Conservation (phyloP, 192 early-diverging fungal species). For the Coemansia sp. region DNA sequence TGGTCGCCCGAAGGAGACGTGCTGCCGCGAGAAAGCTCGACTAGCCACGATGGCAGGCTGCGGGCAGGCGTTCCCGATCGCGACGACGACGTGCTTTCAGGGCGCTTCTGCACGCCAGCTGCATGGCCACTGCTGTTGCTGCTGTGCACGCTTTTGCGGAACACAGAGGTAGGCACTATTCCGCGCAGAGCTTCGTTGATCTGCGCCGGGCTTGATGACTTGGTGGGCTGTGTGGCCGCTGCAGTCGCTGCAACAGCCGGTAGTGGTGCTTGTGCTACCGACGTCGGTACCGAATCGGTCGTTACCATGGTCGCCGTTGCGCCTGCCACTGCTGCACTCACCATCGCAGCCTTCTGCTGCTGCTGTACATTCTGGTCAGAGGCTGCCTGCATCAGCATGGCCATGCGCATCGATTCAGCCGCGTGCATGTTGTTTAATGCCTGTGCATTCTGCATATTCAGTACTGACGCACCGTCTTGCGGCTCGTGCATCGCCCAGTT, state of each 20-base stretch:
- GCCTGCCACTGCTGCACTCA: background rate
- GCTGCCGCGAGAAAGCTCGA: slow-evolving; percentile 48
- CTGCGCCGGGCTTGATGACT: slow-evolving; percentile 39
- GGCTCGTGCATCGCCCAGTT: slow-evolving; percentile 3
- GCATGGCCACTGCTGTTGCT: slow-evolving; percentile 10
- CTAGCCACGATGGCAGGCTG: slow-evolving; percentile 48
- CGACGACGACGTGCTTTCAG: slow-evolving; percentile 29
- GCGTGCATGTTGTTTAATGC: slow-evolving; percentile 11
- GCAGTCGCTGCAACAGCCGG: slow-evolving; percentile 1
- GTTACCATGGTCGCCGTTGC: slow-evolving; percentile 1
- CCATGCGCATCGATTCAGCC: slow-evolving; percentile 12
- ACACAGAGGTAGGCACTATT: slow-evolving; percentile 54
- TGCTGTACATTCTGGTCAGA: slow-evolving; percentile 1
- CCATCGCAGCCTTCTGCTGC: slow-evolving; percentile 1
- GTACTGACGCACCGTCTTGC: background rate
- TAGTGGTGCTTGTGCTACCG: slow-evolving; percentile 1
- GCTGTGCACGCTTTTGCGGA: slow-evolving; percentile 46
- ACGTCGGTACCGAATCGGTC: background rate
- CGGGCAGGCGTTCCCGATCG: slow-evolving; percentile 45
- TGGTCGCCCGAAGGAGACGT: slow-evolving; percentile 17
- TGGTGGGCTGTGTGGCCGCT: slow-evolving; percentile 10
- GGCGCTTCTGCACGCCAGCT: slow-evolving; percentile 12
- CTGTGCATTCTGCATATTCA: slow-evolving; percentile 6
- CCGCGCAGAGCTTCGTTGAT: slow-evolving; percentile 53
- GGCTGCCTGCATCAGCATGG: slow-evolving; percentile 12